Evolutionary conservation across 306 rosid species (phyloP), one percentile per base, ranked within the genome.

Genomic region (Vachellia collinsii): DNA sequence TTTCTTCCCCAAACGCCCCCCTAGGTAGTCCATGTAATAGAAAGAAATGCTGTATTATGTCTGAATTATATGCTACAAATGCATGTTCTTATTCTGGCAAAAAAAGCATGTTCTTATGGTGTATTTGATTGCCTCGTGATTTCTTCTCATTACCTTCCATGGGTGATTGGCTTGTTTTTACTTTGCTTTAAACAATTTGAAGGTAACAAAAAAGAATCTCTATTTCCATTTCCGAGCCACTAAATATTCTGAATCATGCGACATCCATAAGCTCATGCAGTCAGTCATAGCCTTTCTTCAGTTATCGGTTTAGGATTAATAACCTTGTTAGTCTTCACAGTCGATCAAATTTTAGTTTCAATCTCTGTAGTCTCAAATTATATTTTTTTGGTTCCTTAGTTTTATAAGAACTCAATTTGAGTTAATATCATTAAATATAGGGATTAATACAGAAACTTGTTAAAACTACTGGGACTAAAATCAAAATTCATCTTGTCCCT

Each of bases 61-160:
- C 64, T 78, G 76, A 77, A 73, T 20, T 58, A 69, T 58, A 69
- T 86, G 74, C 76, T 58, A 78, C 54, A 80, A 73, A 46, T 80
- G 82, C 87, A 65, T 34, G 67, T 67, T 75, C 79, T 34, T 78
- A 39, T 67, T n/a, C n/a, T n/a, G n/a, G n/a, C n/a, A n/a, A n/a
- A n/a, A n/a, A n/a, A n/a, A n/a, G 82, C 87, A 65, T 34, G 67
- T 67, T 75, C 79, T 34, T 78, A 39, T 67, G 77, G 67, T 66
- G 68, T 50, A 66, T 48, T 42, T 79, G 37, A 36, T 56, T 81
- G 56, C 53, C 43, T 75, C 7, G 4, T 6, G 68, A 51, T 74
- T 69, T 73, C 79, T 74, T 39, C 41, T 41, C 46, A 58, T 56
- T 44, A n/a, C 8, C 14, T 64, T 46, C 78, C 43, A 12, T 65